Evolutionary conservation across 257 asterid genomes (phyloP), one percentile per base, ranked within the genome.

Genomic region (Eucommia ulmoides): DNA sequence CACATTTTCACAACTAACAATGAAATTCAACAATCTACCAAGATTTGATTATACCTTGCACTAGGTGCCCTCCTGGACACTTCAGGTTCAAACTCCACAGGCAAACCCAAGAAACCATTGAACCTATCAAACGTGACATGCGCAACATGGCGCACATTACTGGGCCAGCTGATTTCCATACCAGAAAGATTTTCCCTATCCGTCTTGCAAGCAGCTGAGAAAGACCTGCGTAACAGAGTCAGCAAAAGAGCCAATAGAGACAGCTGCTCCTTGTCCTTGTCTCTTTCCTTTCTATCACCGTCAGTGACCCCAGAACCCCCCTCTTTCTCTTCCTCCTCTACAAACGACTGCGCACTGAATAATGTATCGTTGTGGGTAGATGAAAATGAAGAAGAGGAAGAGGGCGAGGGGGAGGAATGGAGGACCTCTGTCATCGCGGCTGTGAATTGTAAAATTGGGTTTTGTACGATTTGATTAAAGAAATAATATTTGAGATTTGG

Each of bases 161-260:
- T 82, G 6, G 97, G 97, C 97, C 97, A 89, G 41, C 97, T 88
- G 52, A 89, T 82, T 73, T 89, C 97, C 93, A 85, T 84, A 45
- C 66, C 45, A 19, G 54, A 38, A 23, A 74, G 69, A 64, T 51
- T 70, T 24, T 54, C 81, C 14, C 82, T 76, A 22, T 77, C 87
- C 20, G 88, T 61, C 62, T 76, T 85, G 63, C 93, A 78, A 54
- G 86, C 85, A 75, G 80, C 24, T 88, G 87, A 68, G 25, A 89
- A 80, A 60, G 94, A 70, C 91, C 85, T 89, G 68, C 94, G 65
- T 56, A 89, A 76, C 55, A 89, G 69, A 19, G 98, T 72, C 45
- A 85, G 72, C 57, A 89, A 56, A 57, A 89, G 81, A 0, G 98
- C 98, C 21, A 89, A 67, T 24, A 89, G 73, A 26, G 98, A 89